Conservation (phyloP, 768 basidiomycete genomes). For the Kwoniella dendrophila region DNA sequence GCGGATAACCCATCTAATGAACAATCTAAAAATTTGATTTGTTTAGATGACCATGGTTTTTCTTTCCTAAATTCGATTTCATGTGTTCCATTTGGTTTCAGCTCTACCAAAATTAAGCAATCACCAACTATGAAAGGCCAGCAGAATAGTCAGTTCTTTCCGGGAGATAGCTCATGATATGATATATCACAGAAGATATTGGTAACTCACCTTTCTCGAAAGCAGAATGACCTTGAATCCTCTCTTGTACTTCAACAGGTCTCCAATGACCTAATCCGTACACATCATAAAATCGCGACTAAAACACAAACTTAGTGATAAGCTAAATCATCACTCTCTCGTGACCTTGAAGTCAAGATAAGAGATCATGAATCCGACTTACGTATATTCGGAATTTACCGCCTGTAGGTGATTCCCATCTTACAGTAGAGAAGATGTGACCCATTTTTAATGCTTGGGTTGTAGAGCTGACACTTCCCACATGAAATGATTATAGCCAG, state of each 20-base stretch:
- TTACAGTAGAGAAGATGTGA: slow-evolving; percentile 8
- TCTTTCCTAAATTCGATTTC: slow-evolving; percentile 17
- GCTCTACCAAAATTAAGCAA: slow-evolving; percentile 11
- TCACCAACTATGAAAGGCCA: too few species aligned
- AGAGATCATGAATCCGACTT: not conserved
- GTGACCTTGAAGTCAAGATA: not conserved
- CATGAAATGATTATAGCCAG: not conserved
- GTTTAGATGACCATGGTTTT: slow-evolving; percentile 1
- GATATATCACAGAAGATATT: not conserved
- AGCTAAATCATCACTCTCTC: slow-evolving; percentile 5
- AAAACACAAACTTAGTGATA: not conserved
- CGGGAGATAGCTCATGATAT: not conserved
- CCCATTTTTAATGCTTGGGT: slow-evolving; percentile 3
- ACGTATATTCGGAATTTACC: slow-evolving; percentile 16
- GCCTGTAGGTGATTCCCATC: slow-evolving; percentile 17
- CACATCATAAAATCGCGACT: slow-evolving; percentile 20
- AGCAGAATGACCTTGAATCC: slow-evolving; percentile 6
- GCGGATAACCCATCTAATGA: slow-evolving; percentile 2
- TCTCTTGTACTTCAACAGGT: slow-evolving; percentile 11
- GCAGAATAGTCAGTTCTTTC: too few species aligned
- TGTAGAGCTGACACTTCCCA: not conserved
- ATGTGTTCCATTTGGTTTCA: slow-evolving; percentile 18
- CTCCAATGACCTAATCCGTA: slow-evolving; percentile 14
- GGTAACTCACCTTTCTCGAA: slow-evolving; percentile 4
- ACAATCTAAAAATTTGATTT: slow-evolving; percentile 7